Evolutionary conservation across 768 basidiomycete genomes (phyloP).

Genomic region (Melanogaster broomeanus): DNA sequence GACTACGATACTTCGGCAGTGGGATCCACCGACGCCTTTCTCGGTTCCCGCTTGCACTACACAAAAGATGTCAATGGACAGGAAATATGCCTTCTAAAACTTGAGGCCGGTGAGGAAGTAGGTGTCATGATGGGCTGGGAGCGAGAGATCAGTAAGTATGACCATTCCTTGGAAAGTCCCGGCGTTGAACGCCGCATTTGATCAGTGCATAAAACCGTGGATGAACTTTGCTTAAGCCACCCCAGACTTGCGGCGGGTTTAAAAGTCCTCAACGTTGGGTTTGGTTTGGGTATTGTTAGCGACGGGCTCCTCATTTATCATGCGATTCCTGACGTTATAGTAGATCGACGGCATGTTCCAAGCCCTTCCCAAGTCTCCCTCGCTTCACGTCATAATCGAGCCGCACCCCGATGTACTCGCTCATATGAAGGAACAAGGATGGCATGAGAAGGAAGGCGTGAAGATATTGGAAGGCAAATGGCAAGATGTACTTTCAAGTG

Average conservation of each 20-base stretch:
- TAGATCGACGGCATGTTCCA: conserved; percentile 89
- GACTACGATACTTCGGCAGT: conserved; percentile 56
- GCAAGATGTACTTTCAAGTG: conserved; percentile 79
- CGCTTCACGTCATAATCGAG: conserved; percentile 88
- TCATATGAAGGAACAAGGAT: conserved; percentile 74
- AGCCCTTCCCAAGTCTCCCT: conserved; percentile 54
- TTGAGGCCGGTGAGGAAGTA: conserved; percentile 69
- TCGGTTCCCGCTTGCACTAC: conserved; percentile 70
- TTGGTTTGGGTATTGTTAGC: conserved; percentile 88
- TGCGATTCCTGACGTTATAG: conserved; percentile 4
- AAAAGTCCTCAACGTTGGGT: conserved; percentile 86
- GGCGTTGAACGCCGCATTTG: conserved; percentile 17
- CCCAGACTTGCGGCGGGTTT: conserved; percentile 47
- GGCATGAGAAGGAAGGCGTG: conserved; percentile 78
- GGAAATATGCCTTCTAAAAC: conserved; percentile 74
- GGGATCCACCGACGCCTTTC: conserved; percentile 66
- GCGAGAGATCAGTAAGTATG: conserved; percentile 62
- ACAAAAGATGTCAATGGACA: conserved; percentile 71
- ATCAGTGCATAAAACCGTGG: conserved; percentile 79
- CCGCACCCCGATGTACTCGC: conserved; percentile 90
- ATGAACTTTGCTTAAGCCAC: conserved; percentile 56
- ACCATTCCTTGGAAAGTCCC: not conserved
- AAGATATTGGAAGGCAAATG: conserved; percentile 87
- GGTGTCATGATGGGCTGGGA: conserved; percentile 99
- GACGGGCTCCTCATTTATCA: not conserved